phyloP scores from a whole-genome alignment of 1,284 basidiomycete genomes.

The Cryptococcus sp. region DNA sequence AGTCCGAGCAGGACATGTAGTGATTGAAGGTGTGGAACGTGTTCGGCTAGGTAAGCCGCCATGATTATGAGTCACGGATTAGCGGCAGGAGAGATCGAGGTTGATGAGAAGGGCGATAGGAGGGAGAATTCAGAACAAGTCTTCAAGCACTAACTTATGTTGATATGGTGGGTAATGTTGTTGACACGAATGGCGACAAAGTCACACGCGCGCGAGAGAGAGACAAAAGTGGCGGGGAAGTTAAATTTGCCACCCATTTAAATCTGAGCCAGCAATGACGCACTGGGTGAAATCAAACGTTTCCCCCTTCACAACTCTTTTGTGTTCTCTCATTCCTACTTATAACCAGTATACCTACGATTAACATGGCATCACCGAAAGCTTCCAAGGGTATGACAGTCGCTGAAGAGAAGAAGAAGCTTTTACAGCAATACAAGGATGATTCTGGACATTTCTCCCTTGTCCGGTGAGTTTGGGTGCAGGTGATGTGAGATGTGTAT shows the following conservation, averaged over 20 bases:
- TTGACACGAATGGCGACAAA: not conserved
- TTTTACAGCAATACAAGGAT: slow-evolving; percentile 77
- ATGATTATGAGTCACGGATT: slow-evolving; percentile 8
- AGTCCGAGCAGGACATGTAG: slow-evolving; percentile 39
- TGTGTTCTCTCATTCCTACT: not conserved
- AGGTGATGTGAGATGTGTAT: not conserved
- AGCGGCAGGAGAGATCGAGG: no score
- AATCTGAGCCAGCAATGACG: no score
- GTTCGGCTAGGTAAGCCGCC: slow-evolving; percentile 40
- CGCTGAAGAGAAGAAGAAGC: slow-evolving; percentile 51
- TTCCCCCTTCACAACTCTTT: not conserved
- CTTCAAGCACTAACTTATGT: not conserved
- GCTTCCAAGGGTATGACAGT: slow-evolving; percentile 12
- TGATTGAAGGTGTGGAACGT: slow-evolving; percentile 34
- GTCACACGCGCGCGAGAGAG: no score
- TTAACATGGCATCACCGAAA: slow-evolving; percentile 10
- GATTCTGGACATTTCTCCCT: slow-evolving; percentile 91
- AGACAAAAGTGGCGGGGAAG: no score
- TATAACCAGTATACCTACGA: not conserved
- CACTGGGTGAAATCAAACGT: not conserved
- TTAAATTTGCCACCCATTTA: no score
- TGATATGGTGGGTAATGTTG: not conserved
- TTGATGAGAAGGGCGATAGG: no score
- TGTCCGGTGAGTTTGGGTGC: slow-evolving; percentile 62
- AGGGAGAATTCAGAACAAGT: no score